These are phyloP conservation scores for Elaeis guineensis DNA, from an alignment of 176 grass and related monocot genomes.

Conservation along the genomic window DNA sequence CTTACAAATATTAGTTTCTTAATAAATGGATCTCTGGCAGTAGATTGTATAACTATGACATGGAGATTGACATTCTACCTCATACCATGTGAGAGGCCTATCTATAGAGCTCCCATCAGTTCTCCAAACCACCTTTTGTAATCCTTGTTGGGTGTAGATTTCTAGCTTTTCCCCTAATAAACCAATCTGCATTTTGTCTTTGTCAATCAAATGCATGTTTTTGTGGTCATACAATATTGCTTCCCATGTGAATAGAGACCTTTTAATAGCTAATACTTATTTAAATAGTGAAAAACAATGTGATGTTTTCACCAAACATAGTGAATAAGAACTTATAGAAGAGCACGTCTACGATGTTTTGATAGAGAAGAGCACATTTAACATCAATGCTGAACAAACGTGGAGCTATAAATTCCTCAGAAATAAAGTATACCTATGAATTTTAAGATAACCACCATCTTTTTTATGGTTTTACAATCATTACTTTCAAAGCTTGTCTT, in stretches of 20 bases:
- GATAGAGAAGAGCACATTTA: no score
- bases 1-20: background rate
- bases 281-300: no score
- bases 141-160: slow-evolving; percentile 45
- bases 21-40: no score
- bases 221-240: background rate
- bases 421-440: no score
- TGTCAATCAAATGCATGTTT: slow-evolving; percentile 9
- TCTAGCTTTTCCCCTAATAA: slow-evolving; percentile 44
- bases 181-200: slow-evolving; percentile 48
- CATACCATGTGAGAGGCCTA: slow-evolving; percentile 60
- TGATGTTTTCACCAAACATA: no score
- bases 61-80: slow-evolving; percentile 35
- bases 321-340: no score
- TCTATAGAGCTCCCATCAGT: slow-evolving; percentile 30
- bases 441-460: no score
- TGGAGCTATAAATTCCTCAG: no score
- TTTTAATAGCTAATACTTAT: no score
- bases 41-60: background rate
- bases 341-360: no score
- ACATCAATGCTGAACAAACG: no score
- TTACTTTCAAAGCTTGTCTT: background rate
- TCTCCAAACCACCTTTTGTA: slow-evolving; percentile 35
- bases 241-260: background rate
- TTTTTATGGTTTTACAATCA: no score